Base-by-base conservation (phyloP, 2,329 filamentous ascomycete species). In the Aspergillus spinulosporus region DNA sequence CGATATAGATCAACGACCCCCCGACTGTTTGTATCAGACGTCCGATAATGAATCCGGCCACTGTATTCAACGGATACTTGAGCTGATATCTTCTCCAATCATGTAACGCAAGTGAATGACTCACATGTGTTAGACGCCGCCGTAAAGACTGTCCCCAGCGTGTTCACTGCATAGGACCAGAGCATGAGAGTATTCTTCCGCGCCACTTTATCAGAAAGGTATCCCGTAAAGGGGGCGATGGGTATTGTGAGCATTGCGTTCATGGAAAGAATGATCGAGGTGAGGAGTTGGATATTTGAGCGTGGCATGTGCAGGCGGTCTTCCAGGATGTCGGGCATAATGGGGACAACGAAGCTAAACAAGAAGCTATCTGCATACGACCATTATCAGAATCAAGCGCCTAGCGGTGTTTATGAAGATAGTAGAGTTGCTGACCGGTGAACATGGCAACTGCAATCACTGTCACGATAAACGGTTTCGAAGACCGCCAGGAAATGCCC, bases 311-410 rank as follows among this genome's bases (percentile, higher is more conserved):
- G 36, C 15, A 51, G 36, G 2, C 49, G 49, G 7, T 12, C 11
- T 31, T 31, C 21, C 5, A 51, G 29, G 37, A 51, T 43, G 37
- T 51, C 21, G 6, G 49, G 49, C 7, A 51, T 21, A 3, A 51
- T 15, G 12, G 49, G 49, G 15, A 44, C 42, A 12, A 51, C 43
- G 26, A 51, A 51, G 21, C 14, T 31, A n/a, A 51, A 51, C 6
- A 51, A 37, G 29, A 51, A 34, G 21, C 39, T 34, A 21, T 51
- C 49, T 51, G 36, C 14, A 42, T 37, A 12, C 32, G 21, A 21
- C 21, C 21, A 21, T 21, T 21, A 21, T 21, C 21, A 21, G 21
- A 21, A 21, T 34, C 32, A 34, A 7, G 32, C 32, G 32, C 32
- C 6, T 34, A 21, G 21, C 21, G 21, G 21, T 21, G 21, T 21